Base-by-base conservation (phyloP, 2,329 filamentous ascomycete species). In the Canariomyces notabilis region DNA sequence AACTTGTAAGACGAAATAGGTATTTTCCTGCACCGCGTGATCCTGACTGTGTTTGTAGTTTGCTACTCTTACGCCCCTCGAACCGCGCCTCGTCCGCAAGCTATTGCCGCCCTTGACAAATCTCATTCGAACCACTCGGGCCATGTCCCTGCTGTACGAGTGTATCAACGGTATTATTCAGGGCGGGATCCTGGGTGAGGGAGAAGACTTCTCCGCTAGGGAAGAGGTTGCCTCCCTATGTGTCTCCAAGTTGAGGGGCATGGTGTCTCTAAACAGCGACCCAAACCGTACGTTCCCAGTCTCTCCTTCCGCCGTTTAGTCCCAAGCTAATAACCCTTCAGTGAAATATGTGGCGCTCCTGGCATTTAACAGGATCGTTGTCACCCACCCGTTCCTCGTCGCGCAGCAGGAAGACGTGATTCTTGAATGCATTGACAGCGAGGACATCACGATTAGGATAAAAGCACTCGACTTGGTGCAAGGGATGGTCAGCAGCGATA, bases 81-180 rank as follows among this genome's bases (percentile, higher is more conserved):
- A 98, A 63, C 91, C 93, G 12, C 82, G 93, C 45, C 73, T 98
- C 7, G 86, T 95, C 41, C 88, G 87, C 63, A 98, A 98, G 65
- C 72, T 98, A 14, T 71, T 97, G 22, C 89, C 91, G 6, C 93
- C 93, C 14, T 71, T 98, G 50, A 95, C 89, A 1, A 89, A 87
- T 56, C 85, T 98, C 38, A 97, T 98, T 54, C 85, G 88, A 57
- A 95, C 90, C 1, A 98, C 93, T 0, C 86, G 87, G 5, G 93
- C 93, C 21, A 97, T 97, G 93, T 97, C 93, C n/a, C 69, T 98
- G 21, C 71, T 97, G 5, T 98, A 98, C 59, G 93, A 98, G 67
- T 98, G 93, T 62, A 96, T 98, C 67, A 96, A 95, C 64, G 93
- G 93, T 19, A 95, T 98, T 52, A 95, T 98, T 49, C 90, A 96